Base-by-base conservation (phyloP, 192 early-diverging fungal species). In the Mortierella antarctica region DNA sequence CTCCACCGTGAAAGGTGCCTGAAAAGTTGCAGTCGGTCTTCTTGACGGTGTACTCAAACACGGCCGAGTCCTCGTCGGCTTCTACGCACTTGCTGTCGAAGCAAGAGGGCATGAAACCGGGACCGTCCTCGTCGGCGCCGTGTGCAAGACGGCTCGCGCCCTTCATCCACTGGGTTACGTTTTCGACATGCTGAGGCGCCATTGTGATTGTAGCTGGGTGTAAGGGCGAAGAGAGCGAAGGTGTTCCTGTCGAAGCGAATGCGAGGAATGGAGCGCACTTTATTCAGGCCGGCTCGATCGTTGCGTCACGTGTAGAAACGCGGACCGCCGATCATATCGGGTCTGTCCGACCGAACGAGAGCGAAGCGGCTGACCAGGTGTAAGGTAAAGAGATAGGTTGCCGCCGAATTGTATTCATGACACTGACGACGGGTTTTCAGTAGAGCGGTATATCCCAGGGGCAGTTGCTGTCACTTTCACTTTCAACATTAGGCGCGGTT, bases 1-100 rank as follows among this genome's bases (percentile, higher is more conserved):
- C 82, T 13, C 84, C 84, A 44, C 84, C 84, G 53, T 85, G 84
- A 45, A 82, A 68, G 41, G 69, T 85, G 70, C 73, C 70, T 21
- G 71, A 62, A 42, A 73, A 62, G 54, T 83, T 85, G 69, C 84
- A 82, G 31, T 85, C 84, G 12, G 62, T 71, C 17, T 69, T 65
- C 23, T 64, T n/a, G n/a, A 84, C 71, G 0, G 51, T 54, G 54
- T 71, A 71, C 31, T 84, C 83, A 42, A 84, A 81, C 1, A 47
- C 54, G 18, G 71, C 79, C 39, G 62, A 63, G 55, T 74, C 71
- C 8, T 67, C 71, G 52, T 74, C 76, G 39, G 76, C 76, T 20
- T 65, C 76, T 6, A 79, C 76, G 51, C 71, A 51, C 41, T 71
- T 79, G 42, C 50, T 52, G 15, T 45, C 46, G 40, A 79, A 71